These are phyloP conservation scores for Leccinum rimulosum DNA, from an alignment of 768 basidiomycete genomes.

Conservation along the genomic window DNA sequence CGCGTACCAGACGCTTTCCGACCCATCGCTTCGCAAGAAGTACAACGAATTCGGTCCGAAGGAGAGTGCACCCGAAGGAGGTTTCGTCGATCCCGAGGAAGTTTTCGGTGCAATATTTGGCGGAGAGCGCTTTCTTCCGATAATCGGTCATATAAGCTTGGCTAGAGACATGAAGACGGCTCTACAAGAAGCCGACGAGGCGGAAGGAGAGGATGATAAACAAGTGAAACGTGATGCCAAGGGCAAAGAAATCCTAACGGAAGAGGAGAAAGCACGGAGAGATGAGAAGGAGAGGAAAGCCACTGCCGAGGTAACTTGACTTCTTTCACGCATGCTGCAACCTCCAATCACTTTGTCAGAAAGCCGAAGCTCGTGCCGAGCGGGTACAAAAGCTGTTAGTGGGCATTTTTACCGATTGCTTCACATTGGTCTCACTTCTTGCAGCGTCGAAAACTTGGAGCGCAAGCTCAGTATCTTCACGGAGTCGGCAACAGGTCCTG, in stretches of 20 bases:
- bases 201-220: constrained; percentile 45
- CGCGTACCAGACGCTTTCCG: constrained; percentile 84
- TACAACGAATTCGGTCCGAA: constrained; percentile 92
- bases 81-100: constrained; percentile 84
- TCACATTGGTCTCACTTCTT: constrained; percentile 3
- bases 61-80: constrained; percentile 79
- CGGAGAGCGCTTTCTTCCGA: constrained; percentile 79
- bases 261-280: constrained; percentile 70
- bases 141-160: constrained; percentile 86
- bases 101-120: constrained; percentile 85
- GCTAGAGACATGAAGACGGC: constrained; percentile 93
- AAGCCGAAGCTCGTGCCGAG: constrained; percentile 75
- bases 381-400: constrained; percentile 63
- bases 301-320: constrained; percentile 57
- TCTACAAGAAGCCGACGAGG: constrained; percentile 81
- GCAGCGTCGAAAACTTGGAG: constrained; percentile 64
- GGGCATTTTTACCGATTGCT: neutral
- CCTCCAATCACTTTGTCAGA: constrained; percentile 42
- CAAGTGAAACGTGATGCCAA: constrained; percentile 49
- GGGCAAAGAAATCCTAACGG: constrained; percentile 51
- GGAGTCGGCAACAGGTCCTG: constrained; percentile 71
- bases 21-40: constrained; percentile 69
- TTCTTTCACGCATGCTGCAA: neutral
- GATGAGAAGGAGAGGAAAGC: constrained; percentile 72
- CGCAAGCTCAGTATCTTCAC: constrained; percentile 86